Conservation (phyloP, 768 basidiomycete genomes). For the Macrocybe gigantea region DNA sequence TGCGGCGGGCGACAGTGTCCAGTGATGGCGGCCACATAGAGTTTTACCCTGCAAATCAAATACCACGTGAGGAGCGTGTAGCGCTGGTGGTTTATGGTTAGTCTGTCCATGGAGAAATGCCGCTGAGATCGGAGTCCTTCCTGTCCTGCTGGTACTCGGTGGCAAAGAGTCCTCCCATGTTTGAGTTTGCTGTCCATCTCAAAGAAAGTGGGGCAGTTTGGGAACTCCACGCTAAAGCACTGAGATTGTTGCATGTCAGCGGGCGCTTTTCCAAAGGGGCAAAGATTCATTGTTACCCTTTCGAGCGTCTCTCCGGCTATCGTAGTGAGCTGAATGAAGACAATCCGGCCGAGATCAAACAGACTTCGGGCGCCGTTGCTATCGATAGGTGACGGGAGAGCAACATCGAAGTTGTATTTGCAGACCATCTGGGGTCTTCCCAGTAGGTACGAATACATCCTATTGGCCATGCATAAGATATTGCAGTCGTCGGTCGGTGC, state of each 20-base stretch:
- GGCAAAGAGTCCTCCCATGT: constrained; percentile 35
- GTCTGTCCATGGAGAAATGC: constrained; percentile 22
- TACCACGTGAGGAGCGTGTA: constrained; percentile 43
- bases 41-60: constrained; percentile 35
- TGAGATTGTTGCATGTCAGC: constrained; percentile 8
- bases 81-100: constrained; percentile 31
- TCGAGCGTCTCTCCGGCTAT: constrained; percentile 36
- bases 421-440: constrained; percentile 40
- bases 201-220: constrained; percentile 28
- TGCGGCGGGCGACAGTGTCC: constrained; percentile 20
- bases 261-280: background rate
- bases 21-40: constrained; percentile 37
- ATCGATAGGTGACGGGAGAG: constrained; percentile 22
- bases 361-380: constrained; percentile 26
- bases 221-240: constrained; percentile 30
- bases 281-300: constrained; percentile 24
- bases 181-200: constrained; percentile 37
- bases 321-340: constrained; percentile 30
- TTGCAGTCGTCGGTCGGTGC: background rate
- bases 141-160: constrained; percentile 31
- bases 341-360: constrained; percentile 29
- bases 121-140: constrained; percentile 19
- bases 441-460: constrained; percentile 37
- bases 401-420: constrained; percentile 30
- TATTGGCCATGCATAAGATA: constrained; percentile 14